phyloP scores from a whole-genome alignment of 1,284 basidiomycete genomes.

The Pterulicium gracile region DNA sequence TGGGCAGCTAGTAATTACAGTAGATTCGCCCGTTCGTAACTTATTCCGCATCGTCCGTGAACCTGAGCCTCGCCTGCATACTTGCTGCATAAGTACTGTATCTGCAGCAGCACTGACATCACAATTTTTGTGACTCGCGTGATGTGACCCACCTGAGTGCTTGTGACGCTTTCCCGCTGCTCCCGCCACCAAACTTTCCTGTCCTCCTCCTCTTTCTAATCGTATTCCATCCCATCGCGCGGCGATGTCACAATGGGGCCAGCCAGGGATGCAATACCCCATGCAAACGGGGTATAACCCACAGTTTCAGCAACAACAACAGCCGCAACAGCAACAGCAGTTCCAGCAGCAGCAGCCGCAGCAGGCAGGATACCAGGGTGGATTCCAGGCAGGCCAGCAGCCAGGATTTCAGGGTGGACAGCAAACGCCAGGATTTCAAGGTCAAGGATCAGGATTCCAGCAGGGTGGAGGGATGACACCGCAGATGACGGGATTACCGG shows the following conservation, averaged over 20 bases:
- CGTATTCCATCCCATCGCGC: background rate
- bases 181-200: too few species aligned
- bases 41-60: too few species aligned
- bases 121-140: too few species aligned
- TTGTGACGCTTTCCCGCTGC: too few species aligned
- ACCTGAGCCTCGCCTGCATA: too few species aligned
- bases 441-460: conserved; percentile 20
- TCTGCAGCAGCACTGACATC: too few species aligned
- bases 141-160: too few species aligned
- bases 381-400: too few species aligned
- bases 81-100: too few species aligned
- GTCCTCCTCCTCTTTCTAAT: background rate
- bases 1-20: too few species aligned
- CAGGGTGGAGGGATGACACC: conserved; percentile 15
- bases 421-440: conserved; percentile 16
- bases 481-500: conserved; percentile 12
- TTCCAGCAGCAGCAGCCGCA: conserved; percentile 31
- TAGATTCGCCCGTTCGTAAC: too few species aligned
- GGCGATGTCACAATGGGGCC: conserved; percentile 52
- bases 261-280: conserved; percentile 40
- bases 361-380: too few species aligned
- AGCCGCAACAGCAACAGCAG: conserved; percentile 23
- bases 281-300: conserved; percentile 48
- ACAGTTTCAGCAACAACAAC: conserved; percentile 28
- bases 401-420: conserved; percentile 22